These are phyloP conservation scores for Linderina pennispora DNA, from an alignment of 192 early-diverging fungal genomes.

Conservation along the genomic window DNA sequence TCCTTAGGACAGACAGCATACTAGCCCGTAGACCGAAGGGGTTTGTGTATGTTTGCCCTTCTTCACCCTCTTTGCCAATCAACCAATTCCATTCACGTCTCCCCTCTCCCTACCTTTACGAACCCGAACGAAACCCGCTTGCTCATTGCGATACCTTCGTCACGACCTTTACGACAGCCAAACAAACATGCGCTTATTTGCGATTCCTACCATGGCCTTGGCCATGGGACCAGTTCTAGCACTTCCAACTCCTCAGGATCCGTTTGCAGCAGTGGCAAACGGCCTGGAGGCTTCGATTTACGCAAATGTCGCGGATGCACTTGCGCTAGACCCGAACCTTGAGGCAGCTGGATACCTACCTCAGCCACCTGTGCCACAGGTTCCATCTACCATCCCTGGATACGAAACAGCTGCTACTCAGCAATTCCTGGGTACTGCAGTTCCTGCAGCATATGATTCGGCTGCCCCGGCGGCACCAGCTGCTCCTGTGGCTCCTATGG, in stretches of 20 bases:
- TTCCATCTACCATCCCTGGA: not conserved
- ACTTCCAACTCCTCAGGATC: too few species aligned
- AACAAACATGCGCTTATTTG: too few species aligned
- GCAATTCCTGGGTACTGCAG: not conserved
- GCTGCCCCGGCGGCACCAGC: not conserved
- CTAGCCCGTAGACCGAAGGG: too few species aligned
- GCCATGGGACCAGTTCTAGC: not conserved
- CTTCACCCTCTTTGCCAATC: not conserved
- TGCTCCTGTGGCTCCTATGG: constrained; percentile 1
- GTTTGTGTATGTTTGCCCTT: not conserved
- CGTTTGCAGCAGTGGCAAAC: too few species aligned
- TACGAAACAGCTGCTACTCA: constrained; percentile 1
- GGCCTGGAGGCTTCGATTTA: too few species aligned
- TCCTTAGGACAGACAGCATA: not conserved
- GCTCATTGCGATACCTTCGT: too few species aligned
- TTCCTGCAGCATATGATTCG: not conserved
- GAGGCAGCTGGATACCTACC: not conserved
- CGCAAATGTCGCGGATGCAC: too few species aligned
- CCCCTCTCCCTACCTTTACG: not conserved
- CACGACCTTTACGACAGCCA: too few species aligned
- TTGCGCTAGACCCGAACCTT: too few species aligned
- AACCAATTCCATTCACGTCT: not conserved
- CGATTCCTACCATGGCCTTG: too few species aligned
- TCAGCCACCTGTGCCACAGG: not conserved
- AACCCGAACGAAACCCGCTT: not conserved